These are phyloP conservation scores for Rhynchospora pubera DNA, from an alignment of 176 grass and related monocot species.

Conservation along the genomic window DNA sequence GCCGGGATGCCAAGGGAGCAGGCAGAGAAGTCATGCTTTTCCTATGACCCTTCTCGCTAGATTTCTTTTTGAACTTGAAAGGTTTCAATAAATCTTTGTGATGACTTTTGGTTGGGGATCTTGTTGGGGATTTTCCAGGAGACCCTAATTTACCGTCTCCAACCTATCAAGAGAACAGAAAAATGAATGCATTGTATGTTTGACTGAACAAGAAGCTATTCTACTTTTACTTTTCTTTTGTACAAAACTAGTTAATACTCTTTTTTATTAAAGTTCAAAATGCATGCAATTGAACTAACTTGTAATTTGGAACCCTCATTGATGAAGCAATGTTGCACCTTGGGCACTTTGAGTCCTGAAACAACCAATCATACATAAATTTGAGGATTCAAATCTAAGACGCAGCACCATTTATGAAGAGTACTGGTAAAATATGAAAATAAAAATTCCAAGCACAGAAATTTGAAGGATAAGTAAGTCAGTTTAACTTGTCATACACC, in stretches of 20 bases:
- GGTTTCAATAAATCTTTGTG: too few relatives aligned
- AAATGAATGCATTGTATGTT: background rate
- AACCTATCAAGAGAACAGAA: background rate
- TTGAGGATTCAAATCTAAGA: slow-evolving; percentile 1
- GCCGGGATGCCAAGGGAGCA: background rate
- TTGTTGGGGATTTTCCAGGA: slow-evolving; percentile 14
- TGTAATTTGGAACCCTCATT: background rate
- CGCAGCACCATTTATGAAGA: background rate
- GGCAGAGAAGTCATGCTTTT: slow-evolving; percentile 1
- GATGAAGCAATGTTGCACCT: slow-evolving; percentile 4
- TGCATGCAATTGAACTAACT: slow-evolving; percentile 7
- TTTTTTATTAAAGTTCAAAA: slow-evolving; percentile 1
- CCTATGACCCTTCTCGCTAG: slow-evolving; percentile 18
- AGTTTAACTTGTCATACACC: too few relatives aligned
- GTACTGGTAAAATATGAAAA: background rate
- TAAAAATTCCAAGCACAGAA: background rate
- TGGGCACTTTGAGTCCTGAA: slow-evolving; percentile 15
- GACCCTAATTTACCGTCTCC: background rate
- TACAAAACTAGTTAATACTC: background rate
- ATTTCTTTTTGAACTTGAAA: too few relatives aligned
- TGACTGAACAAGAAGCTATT: background rate
- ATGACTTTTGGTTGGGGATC: too few relatives aligned
- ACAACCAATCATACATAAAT: slow-evolving; percentile 3
- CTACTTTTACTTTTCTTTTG: background rate
- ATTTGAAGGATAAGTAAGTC: too few relatives aligned